Conservation (phyloP, 345 rosid species). For the Syzygium aromaticum region DNA sequence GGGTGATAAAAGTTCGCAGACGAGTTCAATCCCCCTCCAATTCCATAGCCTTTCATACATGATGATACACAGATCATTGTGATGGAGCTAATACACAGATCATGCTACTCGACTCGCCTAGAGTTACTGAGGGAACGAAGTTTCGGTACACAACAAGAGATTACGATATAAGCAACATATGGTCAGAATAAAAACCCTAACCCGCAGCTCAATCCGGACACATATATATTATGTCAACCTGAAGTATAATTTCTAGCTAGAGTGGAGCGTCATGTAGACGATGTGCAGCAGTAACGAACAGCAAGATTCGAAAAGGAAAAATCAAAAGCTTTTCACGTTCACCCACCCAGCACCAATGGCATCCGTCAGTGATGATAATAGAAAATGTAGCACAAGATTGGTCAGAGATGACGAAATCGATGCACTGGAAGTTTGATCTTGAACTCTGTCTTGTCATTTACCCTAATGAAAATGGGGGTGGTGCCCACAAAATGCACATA, state of each 20-base stretch:
- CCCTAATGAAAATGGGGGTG: not conserved
- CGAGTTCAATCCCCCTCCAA: not conserved
- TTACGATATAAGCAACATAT: not conserved
- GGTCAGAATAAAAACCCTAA: not conserved
- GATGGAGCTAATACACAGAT: not conserved
- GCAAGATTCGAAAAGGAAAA: not conserved
- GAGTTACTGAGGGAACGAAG: not conserved
- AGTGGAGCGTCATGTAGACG: not conserved
- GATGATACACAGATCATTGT: not conserved
- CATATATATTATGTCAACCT: not conserved
- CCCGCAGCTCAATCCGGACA: not conserved
- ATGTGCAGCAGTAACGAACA: not conserved
- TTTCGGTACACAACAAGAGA: not conserved
- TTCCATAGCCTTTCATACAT: not conserved
- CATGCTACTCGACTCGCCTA: not conserved
- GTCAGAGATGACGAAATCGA: not conserved
- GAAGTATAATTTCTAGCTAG: not conserved
- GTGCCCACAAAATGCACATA: not conserved
- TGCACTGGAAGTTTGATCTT: not conserved
- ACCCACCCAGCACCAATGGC: not conserved
- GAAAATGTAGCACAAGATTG: not conserved
- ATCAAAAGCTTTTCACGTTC: not conserved
- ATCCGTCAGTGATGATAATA: not conserved
- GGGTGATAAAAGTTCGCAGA: not conserved
- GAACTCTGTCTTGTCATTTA: not conserved